Evolutionary conservation across 2,329 filamentous ascomycete species (phyloP), one percentile per base, ranked within the genome.

Genomic region (Aspergillus cejpii): DNA sequence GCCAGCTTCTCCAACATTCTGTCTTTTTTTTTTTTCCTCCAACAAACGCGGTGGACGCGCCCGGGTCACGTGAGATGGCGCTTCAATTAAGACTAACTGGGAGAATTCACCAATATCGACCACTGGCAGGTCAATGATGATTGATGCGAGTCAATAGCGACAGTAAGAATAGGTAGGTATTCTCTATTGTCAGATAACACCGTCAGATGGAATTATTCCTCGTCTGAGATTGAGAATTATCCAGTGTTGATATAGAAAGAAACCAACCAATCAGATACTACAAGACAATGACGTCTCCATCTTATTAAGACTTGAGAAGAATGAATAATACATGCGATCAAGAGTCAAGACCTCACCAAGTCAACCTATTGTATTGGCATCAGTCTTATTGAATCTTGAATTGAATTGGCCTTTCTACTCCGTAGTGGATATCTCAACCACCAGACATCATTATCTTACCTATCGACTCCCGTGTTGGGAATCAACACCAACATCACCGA

Each of bases 21-120:
- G 41, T 53, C 49, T 45, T 47, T 50, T 47, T 41, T 48, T 45
- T 45, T 51, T 51, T 45, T 49, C 47, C 49, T 48, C 47, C 47
- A 48, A 37, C 37, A 44, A 46, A 49, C 48, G 52, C 52, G 53
- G 44, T 39, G 41, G 45, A 51, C 54, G 54, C 54, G 55, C 48
- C 31, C 17, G 23, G 12, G 41, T 56, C 55, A 57, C 55, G 55
- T 57, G 55, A 27, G 6, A 5, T 44, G 44, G 52, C 48, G 52
- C 43, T 45, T 53, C 54, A 56, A 56, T 56, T 55, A 55, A 54
- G 37, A 39, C 45, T 34, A 29, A 27, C 19, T n/a, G 23, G 29
- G 39, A 41, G n/a, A 41, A 33, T 27, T 19, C 15, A 34, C 11
- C 37, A 19, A 7, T 24, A 39, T 39, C 34, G 20, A 24, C 31